Evolutionary conservation across 208 protist species (phyloP), one percentile per base, ranked within the genome.

Genomic region (Crithidia fasciculata): DNA sequence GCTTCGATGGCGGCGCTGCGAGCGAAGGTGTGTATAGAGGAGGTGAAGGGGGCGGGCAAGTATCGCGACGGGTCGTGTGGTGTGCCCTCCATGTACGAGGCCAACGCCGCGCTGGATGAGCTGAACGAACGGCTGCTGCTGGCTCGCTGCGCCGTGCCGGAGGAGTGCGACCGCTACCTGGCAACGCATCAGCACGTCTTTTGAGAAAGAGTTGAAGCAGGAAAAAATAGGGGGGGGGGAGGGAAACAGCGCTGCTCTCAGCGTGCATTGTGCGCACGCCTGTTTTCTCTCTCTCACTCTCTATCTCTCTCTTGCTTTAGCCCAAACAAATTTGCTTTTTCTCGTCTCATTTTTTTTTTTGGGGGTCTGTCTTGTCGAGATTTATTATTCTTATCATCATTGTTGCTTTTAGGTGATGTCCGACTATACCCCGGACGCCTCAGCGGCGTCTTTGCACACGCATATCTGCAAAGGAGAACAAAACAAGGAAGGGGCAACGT

Each of bases 111-210:
- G 12, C 36, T 82, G 39, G 66, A 76, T 50, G 63, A 77, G 19
- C 70, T 72, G 59, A 71, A 82, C 50, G 87, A 92, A 53, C 44
- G 65, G 36, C 62, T 86, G 41, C 55, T 86, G 40, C 69, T 93
- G 45, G 80, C 85, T 4, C 81, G 86, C 57, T 80, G 81, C 49
- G 55, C 75, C 18, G 67, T 93, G 43, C 84, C 89, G 19, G 63
- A 71, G 61, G 84, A 74, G 60, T 84, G 78, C 50, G 78, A 88
- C 39, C 19, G 47, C 10, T 86, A 88, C 54, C 66, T 93, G 44
- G 78, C 76, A 4, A 54, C 53, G 9, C 66, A 63, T 15, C 36
- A 58, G 7, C 62, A 74, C 41, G 61, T 87, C 3, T 68, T 82
- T 13, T 87, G 78, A 28, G 28, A 1, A 28, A 2, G 0, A 28